A percentile compares a stretch with the other conserved stretches of the same genome.
phyloP scores from a whole-genome alignment of 108 stramenopile genomes.

The Pseudonitzschia multiseries region DNA sequence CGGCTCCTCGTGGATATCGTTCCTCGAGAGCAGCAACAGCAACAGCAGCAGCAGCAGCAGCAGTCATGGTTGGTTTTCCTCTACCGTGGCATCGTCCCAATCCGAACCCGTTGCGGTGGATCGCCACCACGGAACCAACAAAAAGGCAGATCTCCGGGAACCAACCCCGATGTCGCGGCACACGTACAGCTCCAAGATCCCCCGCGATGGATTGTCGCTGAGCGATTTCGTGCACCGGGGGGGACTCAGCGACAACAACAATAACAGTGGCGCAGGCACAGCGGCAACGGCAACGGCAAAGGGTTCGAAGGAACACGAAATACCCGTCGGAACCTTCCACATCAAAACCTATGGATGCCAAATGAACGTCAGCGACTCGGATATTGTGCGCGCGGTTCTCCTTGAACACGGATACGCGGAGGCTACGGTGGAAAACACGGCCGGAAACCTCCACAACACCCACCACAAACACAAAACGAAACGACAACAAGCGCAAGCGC shows the following conservation, averaged over 20 bases:
- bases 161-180: not conserved
- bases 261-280: not conserved
- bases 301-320: not conserved
- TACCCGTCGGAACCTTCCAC: conserved; percentile 54
- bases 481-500: conserved; percentile 15
- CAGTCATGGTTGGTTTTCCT: too few species aligned
- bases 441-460: conserved; percentile 8
- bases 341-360: conserved; percentile 99
- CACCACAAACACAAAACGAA: conserved; percentile 27
- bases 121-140: not conserved
- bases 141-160: not conserved
- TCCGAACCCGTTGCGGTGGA: not conserved
- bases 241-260: not conserved
- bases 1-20: not conserved
- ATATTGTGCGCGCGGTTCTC: conserved; percentile 92
- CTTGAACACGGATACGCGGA: conserved; percentile 41
- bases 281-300: conserved; percentile 15
- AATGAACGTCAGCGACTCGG: conserved; percentile 97
- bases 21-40: too few species aligned
- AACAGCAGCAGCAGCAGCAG: too few species aligned
- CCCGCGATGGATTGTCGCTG: conserved; percentile 43
- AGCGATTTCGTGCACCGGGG: conserved; percentile 26
- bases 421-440: conserved; percentile 19
- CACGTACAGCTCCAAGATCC: conserved; percentile 6
- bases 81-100: not conserved